A percentile compares a stretch with the other conserved stretches of the same genome.
Conservation (phyloP, 1,284 basidiomycete genomes). For the Mycena citricolor region DNA sequence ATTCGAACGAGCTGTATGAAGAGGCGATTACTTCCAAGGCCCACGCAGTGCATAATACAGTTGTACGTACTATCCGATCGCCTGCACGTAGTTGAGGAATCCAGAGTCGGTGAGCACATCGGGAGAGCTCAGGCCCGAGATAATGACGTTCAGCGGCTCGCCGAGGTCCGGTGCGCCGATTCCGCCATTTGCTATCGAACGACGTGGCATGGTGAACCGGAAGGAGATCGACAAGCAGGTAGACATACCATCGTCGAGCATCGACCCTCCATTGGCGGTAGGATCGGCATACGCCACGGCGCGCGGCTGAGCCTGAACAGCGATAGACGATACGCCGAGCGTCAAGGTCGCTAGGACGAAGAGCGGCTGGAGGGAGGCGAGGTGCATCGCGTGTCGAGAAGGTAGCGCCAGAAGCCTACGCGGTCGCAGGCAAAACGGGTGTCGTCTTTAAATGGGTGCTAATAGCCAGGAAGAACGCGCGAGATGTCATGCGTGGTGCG, state of each 20-base stretch:
- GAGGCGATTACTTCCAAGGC: neutral
- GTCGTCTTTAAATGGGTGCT: too few relatives aligned
- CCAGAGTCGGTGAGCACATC: constrained; percentile 56
- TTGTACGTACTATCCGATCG: constrained; percentile 61
- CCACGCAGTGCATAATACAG: neutral
- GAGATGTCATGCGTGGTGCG: too few relatives aligned
- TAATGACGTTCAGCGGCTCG: constrained; percentile 37
- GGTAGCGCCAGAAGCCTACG: too few relatives aligned
- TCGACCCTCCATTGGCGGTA: constrained; percentile 11
- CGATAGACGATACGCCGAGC: constrained; percentile 4
- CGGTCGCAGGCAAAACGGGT: too few relatives aligned
- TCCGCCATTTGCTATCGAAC: constrained; percentile 12
- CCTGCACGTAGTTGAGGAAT: constrained; percentile 56
- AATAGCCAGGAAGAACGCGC: too few relatives aligned
- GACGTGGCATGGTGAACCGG: neutral
- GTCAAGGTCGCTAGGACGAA: constrained; percentile 4
- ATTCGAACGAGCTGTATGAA: constrained; percentile 57
- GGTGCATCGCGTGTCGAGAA: too few relatives aligned
- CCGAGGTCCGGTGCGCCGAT: constrained; percentile 9
- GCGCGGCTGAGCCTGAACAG: too few relatives aligned
- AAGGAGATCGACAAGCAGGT: neutral
- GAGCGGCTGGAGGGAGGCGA: constrained; percentile 1
- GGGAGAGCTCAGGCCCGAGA: constrained; percentile 57
- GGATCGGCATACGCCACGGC: constrained; percentile 16
- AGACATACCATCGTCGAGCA: constrained; percentile 18